Percentiles rank a stretch among this genome's conserved stretches.
Evolutionary conservation across 2,329 filamentous ascomycete genomes (phyloP).

Genomic region (Aspergillus sp.): DNA sequence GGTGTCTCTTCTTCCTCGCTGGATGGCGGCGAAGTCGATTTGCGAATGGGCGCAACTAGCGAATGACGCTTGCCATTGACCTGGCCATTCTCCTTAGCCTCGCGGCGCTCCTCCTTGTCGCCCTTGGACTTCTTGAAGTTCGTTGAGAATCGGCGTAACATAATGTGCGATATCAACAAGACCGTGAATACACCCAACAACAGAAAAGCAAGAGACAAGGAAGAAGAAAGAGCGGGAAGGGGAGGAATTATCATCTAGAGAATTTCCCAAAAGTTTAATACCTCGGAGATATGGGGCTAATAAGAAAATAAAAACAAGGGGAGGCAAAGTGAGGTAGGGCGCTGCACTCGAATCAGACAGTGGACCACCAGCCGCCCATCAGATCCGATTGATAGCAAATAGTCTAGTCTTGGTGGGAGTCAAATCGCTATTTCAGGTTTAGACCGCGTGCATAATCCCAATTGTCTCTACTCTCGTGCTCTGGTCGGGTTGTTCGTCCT

Average conservation of each 20-base stretch:
- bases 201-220: conserved; percentile 1
- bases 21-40: conserved; percentile 8
- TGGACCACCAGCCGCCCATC: conserved; percentile 6
- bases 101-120: conserved; percentile 18
- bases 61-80: conserved; percentile 29
- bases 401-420: background rate
- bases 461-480: background rate
- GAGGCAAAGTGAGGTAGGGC: background rate
- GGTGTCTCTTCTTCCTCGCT: conserved; percentile 17
- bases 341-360: background rate
- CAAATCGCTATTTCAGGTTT: background rate
- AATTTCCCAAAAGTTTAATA: background rate
- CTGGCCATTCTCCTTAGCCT: conserved; percentile 22
- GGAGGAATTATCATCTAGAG: conserved; percentile 1
- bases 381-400: conserved; percentile 9
- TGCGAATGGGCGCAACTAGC: conserved; percentile 19
- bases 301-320: conserved; percentile 3
- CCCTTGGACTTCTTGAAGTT: conserved; percentile 34
- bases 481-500: no score
- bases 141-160: conserved; percentile 36
- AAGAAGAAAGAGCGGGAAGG: conserved; percentile 8
- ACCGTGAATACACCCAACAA: background rate
- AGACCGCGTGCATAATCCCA: background rate
- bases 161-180: conserved; percentile 9
- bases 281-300: conserved; percentile 7